These are phyloP conservation scores for Citrullus colocynthis DNA, from an alignment of 306 rosid genomes.

Conservation along the genomic window DNA sequence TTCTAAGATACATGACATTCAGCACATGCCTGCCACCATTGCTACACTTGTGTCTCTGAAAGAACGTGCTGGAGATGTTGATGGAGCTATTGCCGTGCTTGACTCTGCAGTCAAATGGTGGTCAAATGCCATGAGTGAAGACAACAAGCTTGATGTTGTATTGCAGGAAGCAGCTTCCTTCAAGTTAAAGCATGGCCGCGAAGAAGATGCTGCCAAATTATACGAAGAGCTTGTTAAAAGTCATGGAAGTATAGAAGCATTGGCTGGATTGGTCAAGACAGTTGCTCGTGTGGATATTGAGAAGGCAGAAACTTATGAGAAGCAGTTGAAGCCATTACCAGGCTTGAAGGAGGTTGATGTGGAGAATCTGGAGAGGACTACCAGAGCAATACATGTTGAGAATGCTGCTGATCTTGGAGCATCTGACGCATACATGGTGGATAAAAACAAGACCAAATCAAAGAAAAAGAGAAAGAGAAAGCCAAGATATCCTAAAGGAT, in stretches of 20 bases:
- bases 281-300: slow-evolving; percentile 62
- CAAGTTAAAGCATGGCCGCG: slow-evolving; percentile 69
- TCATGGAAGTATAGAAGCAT: slow-evolving; percentile 70
- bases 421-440: slow-evolving; percentile 51
- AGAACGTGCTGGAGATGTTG: slow-evolving; percentile 83
- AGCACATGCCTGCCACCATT: slow-evolving; percentile 88
- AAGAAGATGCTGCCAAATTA: slow-evolving; percentile 65
- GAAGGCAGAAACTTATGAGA: slow-evolving; percentile 86
- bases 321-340: slow-evolving; percentile 67
- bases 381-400: slow-evolving; percentile 70
- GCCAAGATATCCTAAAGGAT: slow-evolving; percentile 95
- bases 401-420: slow-evolving; percentile 27
- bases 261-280: slow-evolving; percentile 76
- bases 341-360: slow-evolving; percentile 74
- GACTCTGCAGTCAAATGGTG: slow-evolving; percentile 89
- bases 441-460: slow-evolving; percentile 63
- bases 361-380: slow-evolving; percentile 73
- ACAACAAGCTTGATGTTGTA: slow-evolving; percentile 57
- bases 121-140: slow-evolving; percentile 84
- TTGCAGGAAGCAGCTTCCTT: slow-evolving; percentile 92
- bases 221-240: slow-evolving; percentile 83
- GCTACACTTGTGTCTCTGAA: slow-evolving; percentile 86
- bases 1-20: slow-evolving; percentile 64
- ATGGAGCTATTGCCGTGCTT: slow-evolving; percentile 78
- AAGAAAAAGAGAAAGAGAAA: slow-evolving; percentile 96